Base-by-base conservation (phyloP, 208 protist genomes). In the Acanthamoeba castellanii region DNA sequence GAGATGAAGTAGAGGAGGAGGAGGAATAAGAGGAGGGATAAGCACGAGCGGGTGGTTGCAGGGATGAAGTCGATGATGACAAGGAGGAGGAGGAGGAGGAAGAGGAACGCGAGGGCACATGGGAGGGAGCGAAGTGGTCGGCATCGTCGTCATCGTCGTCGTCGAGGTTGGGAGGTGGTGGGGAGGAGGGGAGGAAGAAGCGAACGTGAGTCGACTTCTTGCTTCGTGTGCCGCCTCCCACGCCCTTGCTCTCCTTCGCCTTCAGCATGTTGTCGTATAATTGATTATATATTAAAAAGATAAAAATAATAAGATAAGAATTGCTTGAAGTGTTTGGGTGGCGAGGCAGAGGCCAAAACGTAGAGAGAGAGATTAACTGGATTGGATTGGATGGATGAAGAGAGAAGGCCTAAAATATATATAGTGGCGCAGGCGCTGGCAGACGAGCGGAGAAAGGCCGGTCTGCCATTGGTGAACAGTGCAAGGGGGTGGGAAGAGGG, bases 121-220 rank as follows among this genome's bases (percentile, higher is more conserved):
- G 3, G 2, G 37, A 42, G 37, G 37, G 37, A 42, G 37, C 37
- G 3, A 42, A 42, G 37, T 42, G 37, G 37, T 42, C 55, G 55
- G 55, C 16, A 37, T 74, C 66, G 66, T 13, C 66, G 66, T 30
- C 11, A 25, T 16, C 27, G 66, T 13, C 32, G 27, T 37, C 18
- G 18, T 30, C 66, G 32, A 30, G n/a, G 6, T 13, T 1, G 9
- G n/a, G 27, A 30, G 25, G 11, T 13, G 74, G 27, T 22, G 74
- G 42, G 14, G 74, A 42, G 27, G 74, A 82, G 74, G 74, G 74
- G 27, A 82, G 74, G 27, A 82, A 82, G 74, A 82, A 82, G 27
- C 74, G 74, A 42, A 82, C 74, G 74, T 82, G 74, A 82, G 74
- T 52, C 14, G 37, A 42, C 37, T 42, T 82, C 45, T n/a, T 82